Conservation (phyloP, 2,329 filamentous ascomycete genomes). For the Xylaria multiplex region DNA sequence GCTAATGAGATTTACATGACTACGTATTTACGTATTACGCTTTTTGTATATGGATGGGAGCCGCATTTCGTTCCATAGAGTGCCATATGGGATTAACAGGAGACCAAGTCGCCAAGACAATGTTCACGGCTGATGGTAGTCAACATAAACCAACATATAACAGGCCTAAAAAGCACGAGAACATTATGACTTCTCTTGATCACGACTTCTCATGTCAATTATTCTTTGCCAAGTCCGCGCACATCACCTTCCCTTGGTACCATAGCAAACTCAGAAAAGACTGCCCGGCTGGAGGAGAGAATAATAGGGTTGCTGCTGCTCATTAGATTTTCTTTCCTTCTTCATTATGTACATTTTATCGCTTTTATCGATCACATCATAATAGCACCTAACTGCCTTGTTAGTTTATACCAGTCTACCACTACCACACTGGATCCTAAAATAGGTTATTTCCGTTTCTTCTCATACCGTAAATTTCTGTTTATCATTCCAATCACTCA, state of each 20-base stretch:
- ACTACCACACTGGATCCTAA: background rate
- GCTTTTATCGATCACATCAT: background rate
- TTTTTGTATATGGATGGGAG: slow-evolving; percentile 23
- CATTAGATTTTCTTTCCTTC: background rate
- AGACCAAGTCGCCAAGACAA: background rate
- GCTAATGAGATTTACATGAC: slow-evolving; percentile 44
- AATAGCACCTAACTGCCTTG: background rate
- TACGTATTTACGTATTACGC: slow-evolving; percentile 23
- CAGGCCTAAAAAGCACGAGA: background rate
- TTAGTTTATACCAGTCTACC: background rate
- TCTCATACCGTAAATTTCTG: background rate
- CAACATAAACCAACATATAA: background rate
- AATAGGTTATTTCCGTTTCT: background rate
- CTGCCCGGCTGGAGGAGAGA: background rate
- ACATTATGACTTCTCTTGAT: background rate
- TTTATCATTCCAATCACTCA: background rate
- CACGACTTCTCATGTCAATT: background rate
- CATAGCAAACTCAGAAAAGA: background rate
- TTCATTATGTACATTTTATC: background rate
- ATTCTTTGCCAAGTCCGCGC: background rate
- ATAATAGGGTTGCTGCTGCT: background rate
- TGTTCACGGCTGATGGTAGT: background rate
- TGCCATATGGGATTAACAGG: background rate
- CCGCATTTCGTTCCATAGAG: slow-evolving; percentile 3
- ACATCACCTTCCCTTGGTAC: background rate